Conservation (phyloP, 768 basidiomycete genomes). For the Porphyrellus cyaneotinctus region DNA sequence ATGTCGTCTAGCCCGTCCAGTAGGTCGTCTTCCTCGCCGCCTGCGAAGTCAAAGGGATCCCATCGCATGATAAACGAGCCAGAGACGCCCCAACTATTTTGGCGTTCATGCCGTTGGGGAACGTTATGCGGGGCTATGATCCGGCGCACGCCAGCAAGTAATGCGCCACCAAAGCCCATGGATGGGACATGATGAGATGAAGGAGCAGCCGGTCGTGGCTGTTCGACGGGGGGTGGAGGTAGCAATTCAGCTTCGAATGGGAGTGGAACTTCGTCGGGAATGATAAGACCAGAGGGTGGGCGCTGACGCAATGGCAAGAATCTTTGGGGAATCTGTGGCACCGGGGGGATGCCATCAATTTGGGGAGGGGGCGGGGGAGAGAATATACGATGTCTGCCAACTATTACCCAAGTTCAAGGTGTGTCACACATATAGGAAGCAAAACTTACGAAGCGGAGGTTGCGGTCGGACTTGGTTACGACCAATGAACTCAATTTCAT, state of each 20-base stretch:
- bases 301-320: slow-evolving; percentile 39
- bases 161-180: slow-evolving; percentile 64
- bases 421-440: not conserved
- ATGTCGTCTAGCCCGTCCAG: slow-evolving; percentile 18
- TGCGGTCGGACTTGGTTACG: slow-evolving; percentile 18
- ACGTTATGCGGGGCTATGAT: slow-evolving; percentile 16
- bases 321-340: slow-evolving; percentile 45
- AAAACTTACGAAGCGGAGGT: slow-evolving; percentile 17
- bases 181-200: slow-evolving; percentile 55
- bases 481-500: slow-evolving; percentile 27
- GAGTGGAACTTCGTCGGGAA: slow-evolving; percentile 49
- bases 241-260: slow-evolving; percentile 43
- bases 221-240: slow-evolving; percentile 17
- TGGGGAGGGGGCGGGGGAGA: slow-evolving; percentile 50
- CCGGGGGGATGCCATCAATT: slow-evolving; percentile 45
- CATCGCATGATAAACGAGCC: slow-evolving; percentile 29
- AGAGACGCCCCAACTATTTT: slow-evolving; percentile 22
- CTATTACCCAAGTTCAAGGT: slow-evolving; percentile 5
- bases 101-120: slow-evolving; percentile 12
- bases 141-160: slow-evolving; percentile 43
- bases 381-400: slow-evolving; percentile 28
- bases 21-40: slow-evolving; percentile 9
- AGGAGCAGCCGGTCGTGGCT: slow-evolving; percentile 33
- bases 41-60: slow-evolving; percentile 25
- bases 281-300: slow-evolving; percentile 41